Conservation (phyloP, 176 grass and related monocot genomes). For the Luzula sylvatica region DNA sequence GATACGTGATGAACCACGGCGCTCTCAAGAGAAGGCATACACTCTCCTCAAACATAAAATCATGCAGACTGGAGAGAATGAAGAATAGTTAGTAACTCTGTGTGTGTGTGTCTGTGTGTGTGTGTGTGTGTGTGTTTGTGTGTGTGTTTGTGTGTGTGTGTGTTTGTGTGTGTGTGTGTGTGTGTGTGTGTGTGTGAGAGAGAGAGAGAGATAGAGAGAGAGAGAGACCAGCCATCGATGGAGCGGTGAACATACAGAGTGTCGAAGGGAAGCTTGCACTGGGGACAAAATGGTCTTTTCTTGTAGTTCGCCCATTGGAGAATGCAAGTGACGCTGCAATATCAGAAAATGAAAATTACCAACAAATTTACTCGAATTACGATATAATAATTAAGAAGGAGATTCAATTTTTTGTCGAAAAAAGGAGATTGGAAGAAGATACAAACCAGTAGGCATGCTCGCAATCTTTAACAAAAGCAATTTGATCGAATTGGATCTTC, state of each 20-base stretch:
- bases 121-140: no score
- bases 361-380: background rate
- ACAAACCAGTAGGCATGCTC: conserved; percentile 95
- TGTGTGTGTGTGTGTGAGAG: background rate
- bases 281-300: conserved; percentile 47
- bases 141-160: no score
- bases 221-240: conserved; percentile 68
- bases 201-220: no score
- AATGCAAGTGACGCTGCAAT: conserved; percentile 88
- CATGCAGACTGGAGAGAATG: conserved; percentile 60
- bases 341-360: background rate
- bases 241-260: conserved; percentile 81
- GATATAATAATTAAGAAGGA: background rate
- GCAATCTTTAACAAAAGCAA: conserved; percentile 87
- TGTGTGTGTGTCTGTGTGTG: no score
- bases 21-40: conserved; percentile 87
- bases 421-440: background rate
- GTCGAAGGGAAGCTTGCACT: conserved; percentile 93
- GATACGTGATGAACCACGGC: conserved; percentile 77
- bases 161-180: no score
- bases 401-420: no score
- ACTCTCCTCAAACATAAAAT: conserved; percentile 90
- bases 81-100: background rate
- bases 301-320: conserved; percentile 86
- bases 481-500: conserved; percentile 64